Conservation (phyloP, 495 filamentous ascomycete genomes). For the Pseudoneurospora amorphoporcata region DNA sequence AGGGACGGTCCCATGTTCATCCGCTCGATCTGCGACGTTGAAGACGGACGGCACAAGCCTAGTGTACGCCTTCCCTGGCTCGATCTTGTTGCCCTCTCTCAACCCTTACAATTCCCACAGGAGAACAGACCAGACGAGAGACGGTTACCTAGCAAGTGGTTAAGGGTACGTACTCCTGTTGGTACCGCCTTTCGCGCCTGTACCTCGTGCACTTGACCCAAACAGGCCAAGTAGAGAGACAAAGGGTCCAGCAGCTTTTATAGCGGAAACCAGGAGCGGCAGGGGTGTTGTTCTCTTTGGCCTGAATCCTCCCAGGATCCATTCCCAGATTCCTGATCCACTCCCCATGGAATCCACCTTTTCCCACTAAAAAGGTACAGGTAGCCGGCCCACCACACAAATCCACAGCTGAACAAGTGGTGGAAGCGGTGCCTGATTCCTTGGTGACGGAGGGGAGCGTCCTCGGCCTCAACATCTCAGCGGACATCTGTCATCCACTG, state of each 20-base stretch:
- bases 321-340: constrained; percentile 4
- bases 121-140: neutral
- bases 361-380: neutral
- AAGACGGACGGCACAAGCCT: constrained; percentile 10
- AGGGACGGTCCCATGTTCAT: constrained; percentile 10
- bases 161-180: neutral
- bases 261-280: neutral
- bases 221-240: neutral
- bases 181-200: neutral
- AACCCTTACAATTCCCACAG: neutral
- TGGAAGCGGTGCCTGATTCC: neutral
- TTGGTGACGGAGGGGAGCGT: neutral
- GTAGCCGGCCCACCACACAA: neutral
- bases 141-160: neutral
- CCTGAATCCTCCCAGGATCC: neutral
- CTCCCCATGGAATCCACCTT: constrained; percentile 6
- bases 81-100: neutral
- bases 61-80: constrained; percentile 6
- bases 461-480: neutral
- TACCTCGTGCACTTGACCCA: neutral
- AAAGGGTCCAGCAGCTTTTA: neutral
- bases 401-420: neutral
- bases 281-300: neutral
- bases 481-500: neutral
- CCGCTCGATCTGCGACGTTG: constrained; percentile 18